Conservation (phyloP, 305 asterid genomes). For the Rubia tinctorum region DNA sequence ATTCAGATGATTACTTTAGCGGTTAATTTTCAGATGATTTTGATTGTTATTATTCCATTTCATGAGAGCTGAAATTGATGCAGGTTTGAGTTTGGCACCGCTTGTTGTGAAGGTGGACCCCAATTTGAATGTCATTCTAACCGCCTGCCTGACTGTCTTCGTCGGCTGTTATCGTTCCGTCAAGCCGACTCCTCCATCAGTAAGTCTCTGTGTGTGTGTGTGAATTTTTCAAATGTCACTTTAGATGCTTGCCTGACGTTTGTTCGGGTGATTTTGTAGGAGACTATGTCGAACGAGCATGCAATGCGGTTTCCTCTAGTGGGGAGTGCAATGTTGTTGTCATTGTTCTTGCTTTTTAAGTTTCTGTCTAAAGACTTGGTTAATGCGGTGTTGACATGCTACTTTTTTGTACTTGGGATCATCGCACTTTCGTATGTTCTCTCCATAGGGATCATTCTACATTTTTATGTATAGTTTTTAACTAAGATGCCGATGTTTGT, state of each 20-base stretch:
- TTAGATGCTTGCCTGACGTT: too few relatives aligned
- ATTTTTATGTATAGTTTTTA: conserved; percentile 9
- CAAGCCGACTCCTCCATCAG: conserved; percentile 94
- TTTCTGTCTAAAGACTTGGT: conserved; percentile 95
- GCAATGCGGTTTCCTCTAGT: conserved; percentile 96
- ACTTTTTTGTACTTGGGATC: conserved; percentile 87
- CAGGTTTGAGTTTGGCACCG: conserved; percentile 90
- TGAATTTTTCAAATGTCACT: background rate
- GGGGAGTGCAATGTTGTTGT: conserved; percentile 94
- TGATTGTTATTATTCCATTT: background rate
- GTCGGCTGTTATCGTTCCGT: conserved; percentile 95
- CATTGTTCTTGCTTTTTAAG: conserved; percentile 89
- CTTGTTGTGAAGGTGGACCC: conserved; percentile 88
- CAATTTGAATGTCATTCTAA: conserved; percentile 75
- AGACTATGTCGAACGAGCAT: conserved; percentile 94
- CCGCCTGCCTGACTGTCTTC: conserved; percentile 83
- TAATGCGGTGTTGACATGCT: conserved; percentile 89
- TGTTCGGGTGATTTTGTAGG: conserved; percentile 44
- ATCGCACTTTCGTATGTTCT: conserved; percentile 89
- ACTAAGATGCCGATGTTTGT: background rate
- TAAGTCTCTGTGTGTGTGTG: conserved; percentile 20
- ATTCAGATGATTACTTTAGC: background rate
- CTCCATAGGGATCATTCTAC: conserved; percentile 22
- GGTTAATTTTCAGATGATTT: background rate
- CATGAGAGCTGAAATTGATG: background rate